Evolutionary conservation across 768 basidiomycete species (phyloP), one percentile per base, ranked within the genome.

Genomic region (Russula emetica): DNA sequence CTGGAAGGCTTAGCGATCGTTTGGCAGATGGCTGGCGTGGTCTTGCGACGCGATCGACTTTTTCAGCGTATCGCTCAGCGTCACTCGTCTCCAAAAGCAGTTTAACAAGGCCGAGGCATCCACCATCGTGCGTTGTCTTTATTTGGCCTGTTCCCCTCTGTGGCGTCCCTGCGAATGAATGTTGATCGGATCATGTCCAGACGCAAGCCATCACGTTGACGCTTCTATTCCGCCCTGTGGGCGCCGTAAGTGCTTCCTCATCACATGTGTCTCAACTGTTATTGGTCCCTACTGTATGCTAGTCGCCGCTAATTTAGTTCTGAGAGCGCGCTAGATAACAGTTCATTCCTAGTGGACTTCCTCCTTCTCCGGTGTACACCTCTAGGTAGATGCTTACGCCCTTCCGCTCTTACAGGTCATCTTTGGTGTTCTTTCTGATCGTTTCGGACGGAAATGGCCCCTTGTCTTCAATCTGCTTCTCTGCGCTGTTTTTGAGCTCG

Each of bases 371-470:
- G 22, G 14, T 59, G 55, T 18, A 18, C 36, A 18, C 13, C 28
- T 54, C 28, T 14, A 32, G 26, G 24, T 18, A 49, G 45, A 54
- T 51, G 5, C 64, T 66, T n/a, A 66, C 30, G 34, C 14, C 7
- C 14, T n/a, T 55, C 20, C 30, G 14, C 30, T 40, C 30, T 40
- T 61, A 24, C 44, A 76, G 76, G 64, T 93, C 57, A 77, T 94
- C 68, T 94, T 96, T 68, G 94, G 94, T 56, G 72, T 94, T 40
- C 69, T 88, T 26, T 90, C 89, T 3, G 95, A 97, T 72, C 84
- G 95, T 2, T 96, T 79, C 72, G 95, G 95, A 5, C 83, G 95
- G 24, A 96, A 95, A 79, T 98, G 94, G 94, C 94, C 94, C 7
- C 79, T 95, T 7, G 84, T 96, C 26, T 65, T 71, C 69, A 94